Conservation (phyloP, 768 basidiomycete species). For the Hydnomerulius pinastri region DNA sequence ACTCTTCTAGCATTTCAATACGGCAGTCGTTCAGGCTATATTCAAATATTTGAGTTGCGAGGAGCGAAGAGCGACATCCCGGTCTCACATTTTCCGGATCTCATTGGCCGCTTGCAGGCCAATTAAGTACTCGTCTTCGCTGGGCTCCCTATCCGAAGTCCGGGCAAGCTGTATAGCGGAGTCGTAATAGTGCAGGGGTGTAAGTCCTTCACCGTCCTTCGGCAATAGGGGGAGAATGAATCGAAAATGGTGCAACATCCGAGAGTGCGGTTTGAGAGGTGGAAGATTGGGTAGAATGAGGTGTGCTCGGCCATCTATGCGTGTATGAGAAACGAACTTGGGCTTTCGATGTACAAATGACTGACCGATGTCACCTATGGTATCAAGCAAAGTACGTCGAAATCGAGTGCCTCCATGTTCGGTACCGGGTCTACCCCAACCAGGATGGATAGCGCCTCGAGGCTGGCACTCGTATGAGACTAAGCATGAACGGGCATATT, state of each 20-base stretch:
- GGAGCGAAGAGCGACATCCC: not conserved
- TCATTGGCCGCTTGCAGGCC: conserved; percentile 63
- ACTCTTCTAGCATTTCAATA: conserved; percentile 62
- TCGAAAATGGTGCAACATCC: conserved; percentile 81
- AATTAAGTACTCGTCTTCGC: conserved; percentile 64
- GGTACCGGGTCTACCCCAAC: conserved; percentile 76
- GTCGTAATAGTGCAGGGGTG: conserved; percentile 75
- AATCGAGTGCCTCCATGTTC: conserved; percentile 63
- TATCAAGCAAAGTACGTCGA: conserved; percentile 68
- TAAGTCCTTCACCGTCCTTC: conserved; percentile 62
- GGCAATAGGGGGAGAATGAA: conserved; percentile 66
- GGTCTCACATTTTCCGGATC: conserved; percentile 59
- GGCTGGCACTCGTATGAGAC: conserved; percentile 73
- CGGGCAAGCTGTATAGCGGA: conserved; percentile 74
- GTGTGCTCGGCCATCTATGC: conserved; percentile 66
- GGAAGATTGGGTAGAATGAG: conserved; percentile 75
- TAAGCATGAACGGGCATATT: conserved; percentile 74
- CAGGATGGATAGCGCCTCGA: conserved; percentile 62
- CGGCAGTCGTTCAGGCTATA: conserved; percentile 63
- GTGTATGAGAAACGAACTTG: conserved; percentile 6
- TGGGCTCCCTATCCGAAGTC: conserved; percentile 58
- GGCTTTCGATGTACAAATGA: conserved; percentile 3
- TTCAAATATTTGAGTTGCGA: not conserved
- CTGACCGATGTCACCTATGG: conserved; percentile 69
- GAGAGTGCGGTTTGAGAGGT: conserved; percentile 64